Conservation (phyloP, 768 basidiomycete species). For the Megacollybia marginata region DNA sequence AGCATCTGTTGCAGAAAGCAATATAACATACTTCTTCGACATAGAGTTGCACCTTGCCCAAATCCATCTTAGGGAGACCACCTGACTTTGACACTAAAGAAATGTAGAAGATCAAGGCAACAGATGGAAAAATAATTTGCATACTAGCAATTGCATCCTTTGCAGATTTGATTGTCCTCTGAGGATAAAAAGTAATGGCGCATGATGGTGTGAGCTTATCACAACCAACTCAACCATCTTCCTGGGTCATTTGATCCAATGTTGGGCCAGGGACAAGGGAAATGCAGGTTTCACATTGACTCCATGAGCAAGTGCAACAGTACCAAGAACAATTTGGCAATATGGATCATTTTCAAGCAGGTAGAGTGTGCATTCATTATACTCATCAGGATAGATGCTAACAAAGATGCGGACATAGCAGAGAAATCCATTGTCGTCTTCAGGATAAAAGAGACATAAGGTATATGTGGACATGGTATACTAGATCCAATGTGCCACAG, state of each 20-base stretch:
- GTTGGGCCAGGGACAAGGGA: slow-evolving; percentile 1
- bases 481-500: slow-evolving; percentile 1
- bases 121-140: too few species aligned
- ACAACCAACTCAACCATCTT: slow-evolving; percentile 4
- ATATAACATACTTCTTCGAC: too few species aligned
- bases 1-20: too few species aligned
- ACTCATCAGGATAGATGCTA: not conserved
- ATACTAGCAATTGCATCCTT: too few species aligned
- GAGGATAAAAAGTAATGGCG: too few species aligned
- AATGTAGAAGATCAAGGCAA: too few species aligned
- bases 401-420: slow-evolving; percentile 1
- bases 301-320: slow-evolving; percentile 4
- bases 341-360: slow-evolving; percentile 2
- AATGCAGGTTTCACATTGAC: slow-evolving; percentile 1
- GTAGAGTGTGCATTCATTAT: slow-evolving; percentile 3
- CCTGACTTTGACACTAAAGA: too few species aligned
- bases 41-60: too few species aligned
- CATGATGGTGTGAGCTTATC: too few species aligned
- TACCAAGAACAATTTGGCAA: slow-evolving; percentile 3
- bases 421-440: slow-evolving; percentile 1
- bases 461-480: slow-evolving; percentile 2
- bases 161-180: too few species aligned
- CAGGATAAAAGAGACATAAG: slow-evolving; percentile 1
- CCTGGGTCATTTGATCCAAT: not conserved
- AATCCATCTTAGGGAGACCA: too few species aligned